Evolutionary conservation across 805 yeast species (phyloP), one percentile per base, ranked within the genome.

Genomic region (Barnettozyma botsteinii): DNA sequence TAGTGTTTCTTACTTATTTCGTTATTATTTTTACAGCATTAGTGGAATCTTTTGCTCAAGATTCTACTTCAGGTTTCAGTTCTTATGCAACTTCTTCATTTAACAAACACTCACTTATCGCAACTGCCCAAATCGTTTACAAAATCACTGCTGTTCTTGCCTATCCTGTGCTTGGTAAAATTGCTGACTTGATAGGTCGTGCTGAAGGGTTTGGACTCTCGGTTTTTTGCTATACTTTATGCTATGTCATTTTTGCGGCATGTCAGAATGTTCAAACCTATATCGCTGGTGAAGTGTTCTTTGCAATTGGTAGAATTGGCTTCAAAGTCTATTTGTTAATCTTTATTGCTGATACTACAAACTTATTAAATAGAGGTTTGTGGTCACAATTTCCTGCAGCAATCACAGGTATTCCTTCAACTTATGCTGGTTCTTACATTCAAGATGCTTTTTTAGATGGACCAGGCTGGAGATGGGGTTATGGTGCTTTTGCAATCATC

Each of bases 391-490:
- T 66, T 14, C 70, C 70, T 11, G 61, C 57, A 37, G 56, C 61
- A 22, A 25, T 56, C 13, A 49, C 58, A n/a, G 53, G 56, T n/a
- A 45, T 57, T 33, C 60, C 61, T 23, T 41, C 61, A 7, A 31
- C 49, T 11, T 57, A 56, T 24, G 54, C 56, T 20, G 61, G 62
- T 37, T 48, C 57, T 11, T 45, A 49, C 26, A 47, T 59, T 27
- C 53, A 50, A 42, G 61, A 59, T 34, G 56, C 52, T 20, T 48
- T 59, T 41, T 48, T 69, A 20, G 54, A 56, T 4, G 52, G 53
- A 30, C 47, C 56, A 13, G 60, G 65, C 11, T 73, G 78, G 78
- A 63, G 74, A 54, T 66, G 72, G 70, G 77, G 72, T 10, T 69
- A 63, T 49, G 73, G 73, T 31, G 52, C 69, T 25, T 72, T 69